Evolutionary conservation across 306 rosid genomes (phyloP).

Genomic region (Inga leiocalycina): DNA sequence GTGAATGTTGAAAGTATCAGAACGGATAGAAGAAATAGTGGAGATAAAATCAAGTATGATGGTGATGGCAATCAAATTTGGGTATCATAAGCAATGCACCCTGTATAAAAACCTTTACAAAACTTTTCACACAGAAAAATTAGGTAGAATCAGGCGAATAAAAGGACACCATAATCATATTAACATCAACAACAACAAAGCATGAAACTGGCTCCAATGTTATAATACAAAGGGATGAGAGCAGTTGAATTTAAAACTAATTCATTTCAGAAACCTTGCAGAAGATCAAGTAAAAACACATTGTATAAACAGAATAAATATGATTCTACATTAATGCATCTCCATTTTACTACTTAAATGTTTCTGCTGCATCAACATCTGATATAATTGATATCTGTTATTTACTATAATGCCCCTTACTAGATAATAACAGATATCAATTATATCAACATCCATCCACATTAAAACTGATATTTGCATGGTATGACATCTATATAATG

Average conservation of each 20-base stretch:
- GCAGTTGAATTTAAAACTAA: not conserved
- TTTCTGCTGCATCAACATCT: slow-evolving; percentile 1
- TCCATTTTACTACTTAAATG: slow-evolving; percentile 16
- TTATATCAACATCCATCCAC: slow-evolving; percentile 3
- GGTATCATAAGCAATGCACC: not conserved
- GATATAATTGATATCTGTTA: too few species aligned
- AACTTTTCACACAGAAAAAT: not conserved
- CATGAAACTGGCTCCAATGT: not conserved
- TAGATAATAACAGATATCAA: too few species aligned
- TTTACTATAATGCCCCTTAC: too few species aligned
- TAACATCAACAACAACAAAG: slow-evolving; percentile 13
- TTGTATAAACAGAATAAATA: not conserved
- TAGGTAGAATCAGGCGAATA: not conserved
- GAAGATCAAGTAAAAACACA: slow-evolving; percentile 1
- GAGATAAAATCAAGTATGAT: not conserved
- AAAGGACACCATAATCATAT: not conserved
- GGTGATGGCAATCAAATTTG: not conserved
- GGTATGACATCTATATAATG: slow-evolving; percentile 4
- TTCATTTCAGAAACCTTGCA: slow-evolving; percentile 7
- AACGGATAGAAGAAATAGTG: not conserved
- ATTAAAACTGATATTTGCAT: not conserved
- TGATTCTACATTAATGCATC: not conserved
- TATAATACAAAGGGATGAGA: not conserved
- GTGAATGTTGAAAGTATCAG: not conserved
- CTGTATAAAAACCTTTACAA: not conserved